Conservation (phyloP, 768 basidiomycete species). For the Boletus reticulatus region DNA sequence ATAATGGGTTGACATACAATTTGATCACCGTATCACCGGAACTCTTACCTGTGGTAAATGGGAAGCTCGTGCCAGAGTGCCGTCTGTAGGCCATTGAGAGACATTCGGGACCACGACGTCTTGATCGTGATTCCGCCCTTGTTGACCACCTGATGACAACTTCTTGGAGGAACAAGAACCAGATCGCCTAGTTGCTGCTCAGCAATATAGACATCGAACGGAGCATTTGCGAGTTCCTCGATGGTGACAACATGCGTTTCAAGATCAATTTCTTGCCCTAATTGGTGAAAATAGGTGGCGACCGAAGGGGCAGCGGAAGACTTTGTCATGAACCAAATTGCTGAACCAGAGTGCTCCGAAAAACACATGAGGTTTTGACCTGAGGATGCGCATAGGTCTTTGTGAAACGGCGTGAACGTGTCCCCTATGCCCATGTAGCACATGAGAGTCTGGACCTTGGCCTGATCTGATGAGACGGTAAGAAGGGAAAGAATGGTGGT, state of each 20-base stretch:
- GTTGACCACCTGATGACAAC: constrained; percentile 85
- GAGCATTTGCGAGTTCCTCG: constrained; percentile 60
- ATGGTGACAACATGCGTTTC: constrained; percentile 66
- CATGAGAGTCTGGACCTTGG: constrained; percentile 75
- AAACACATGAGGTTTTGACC: constrained; percentile 89
- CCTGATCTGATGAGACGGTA: constrained; percentile 35
- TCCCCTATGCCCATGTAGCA: constrained; percentile 81
- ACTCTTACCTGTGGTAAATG: constrained; percentile 67
- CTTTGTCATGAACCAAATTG: constrained; percentile 87
- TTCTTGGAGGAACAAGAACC: constrained; percentile 76
- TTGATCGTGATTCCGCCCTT: constrained; percentile 79
- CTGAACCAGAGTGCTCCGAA: constrained; percentile 66
- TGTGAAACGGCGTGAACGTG: constrained; percentile 83
- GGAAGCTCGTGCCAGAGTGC: constrained; percentile 75
- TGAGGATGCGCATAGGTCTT: constrained; percentile 80
- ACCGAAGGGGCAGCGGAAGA: constrained; percentile 53
- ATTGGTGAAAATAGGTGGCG: constrained; percentile 52
- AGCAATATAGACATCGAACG: constrained; percentile 65
- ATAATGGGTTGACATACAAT: not conserved
- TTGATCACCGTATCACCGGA: not conserved
- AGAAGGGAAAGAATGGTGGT: not conserved
- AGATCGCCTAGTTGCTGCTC: constrained; percentile 78
- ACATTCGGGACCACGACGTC: constrained; percentile 87
- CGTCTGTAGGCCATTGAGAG: constrained; percentile 52
- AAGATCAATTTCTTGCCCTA: constrained; percentile 56